Evolutionary conservation across 305 asterid genomes (phyloP), one percentile per base, ranked within the genome.

Genomic region (Solanum chacoense): DNA sequence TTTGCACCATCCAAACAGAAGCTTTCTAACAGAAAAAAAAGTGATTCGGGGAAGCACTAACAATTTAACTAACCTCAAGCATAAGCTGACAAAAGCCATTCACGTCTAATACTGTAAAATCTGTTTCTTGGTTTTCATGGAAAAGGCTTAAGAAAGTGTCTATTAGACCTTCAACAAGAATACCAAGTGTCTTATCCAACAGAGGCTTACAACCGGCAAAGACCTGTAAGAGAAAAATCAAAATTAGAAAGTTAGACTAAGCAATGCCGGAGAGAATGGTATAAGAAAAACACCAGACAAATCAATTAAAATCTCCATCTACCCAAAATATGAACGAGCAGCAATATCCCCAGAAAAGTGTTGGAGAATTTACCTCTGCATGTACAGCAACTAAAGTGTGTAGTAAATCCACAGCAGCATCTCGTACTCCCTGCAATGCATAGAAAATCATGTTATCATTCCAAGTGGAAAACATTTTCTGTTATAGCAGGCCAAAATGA

Each of bases 31-130:
- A 40, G 36, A 4, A 55, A 16, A 26, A 24, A 45, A 83, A 6
- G 18, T 83, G 87, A 83, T 31, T 83, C 12, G 5, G 7, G 38
- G 31, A 83, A 50, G 73, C 87, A 31, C 73, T 50, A 83, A 37
- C 42, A 50, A n/a, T 83, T 83, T 83, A 50, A 83, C 87, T 91
- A 89, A 94, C 99, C 98, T 97, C 99, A 85, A 97, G 97, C 99
- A 96, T 97, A 86, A 97, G 95, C 94, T 95, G 99, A 91, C 95
- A 97, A 91, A 94, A 97, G 89, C 99, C 99, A 88, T 96, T 97
- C 87, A 98, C 91, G 88, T 97, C 99, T 92, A 97, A 90, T 88
- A 95, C 95, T 89, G 94, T 92, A 91, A 97, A 93, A 83, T 95
- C 98, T 91, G 87, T 92, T 63, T 89, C 73, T 87, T 90, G 92